Conservation (phyloP, 139 green algal genomes). For the Micractinium conductrix region DNA sequence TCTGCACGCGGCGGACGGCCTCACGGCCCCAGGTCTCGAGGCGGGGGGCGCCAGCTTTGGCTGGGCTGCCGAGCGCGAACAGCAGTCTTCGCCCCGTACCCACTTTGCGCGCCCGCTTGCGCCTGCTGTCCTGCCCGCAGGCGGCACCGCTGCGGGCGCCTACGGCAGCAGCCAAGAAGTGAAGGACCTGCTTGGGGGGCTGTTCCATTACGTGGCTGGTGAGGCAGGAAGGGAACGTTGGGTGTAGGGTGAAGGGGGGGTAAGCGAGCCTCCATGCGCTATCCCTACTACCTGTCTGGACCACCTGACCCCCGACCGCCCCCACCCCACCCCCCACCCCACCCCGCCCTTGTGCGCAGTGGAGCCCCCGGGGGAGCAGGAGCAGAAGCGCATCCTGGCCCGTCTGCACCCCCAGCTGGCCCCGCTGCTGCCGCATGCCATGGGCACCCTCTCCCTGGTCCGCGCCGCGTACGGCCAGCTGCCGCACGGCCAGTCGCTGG, state of each 20-base stretch:
- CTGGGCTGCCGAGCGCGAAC: no score
- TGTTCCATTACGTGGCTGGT: constrained; percentile 56
- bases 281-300: not conserved
- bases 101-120: no score
- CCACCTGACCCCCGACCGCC: not conserved
- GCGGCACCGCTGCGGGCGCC: constrained; percentile 37
- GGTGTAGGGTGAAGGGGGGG: not conserved
- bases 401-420: constrained; percentile 62
- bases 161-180: constrained; percentile 49
- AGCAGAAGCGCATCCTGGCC: constrained; percentile 81
- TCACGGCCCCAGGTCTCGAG: no score
- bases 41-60: no score
- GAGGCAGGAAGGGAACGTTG: not conserved
- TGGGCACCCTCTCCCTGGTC: constrained; percentile 67
- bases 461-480: constrained; percentile 48
- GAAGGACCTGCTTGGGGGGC: constrained; percentile 77
- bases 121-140: constrained; percentile 12
- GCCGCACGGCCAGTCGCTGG: not conserved
- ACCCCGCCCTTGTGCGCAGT: no score
- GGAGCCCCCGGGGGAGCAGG: constrained; percentile 53
- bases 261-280: not conserved
- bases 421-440: constrained; percentile 71
- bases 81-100: no score
- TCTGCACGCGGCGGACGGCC: no score
- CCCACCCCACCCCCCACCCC: no score